Percentiles rank a stretch among this genome's conserved stretches.
These are phyloP conservation scores for Nothopassalora personata DNA, from an alignment of 2,329 filamentous ascomycete species.

Conservation along the genomic window DNA sequence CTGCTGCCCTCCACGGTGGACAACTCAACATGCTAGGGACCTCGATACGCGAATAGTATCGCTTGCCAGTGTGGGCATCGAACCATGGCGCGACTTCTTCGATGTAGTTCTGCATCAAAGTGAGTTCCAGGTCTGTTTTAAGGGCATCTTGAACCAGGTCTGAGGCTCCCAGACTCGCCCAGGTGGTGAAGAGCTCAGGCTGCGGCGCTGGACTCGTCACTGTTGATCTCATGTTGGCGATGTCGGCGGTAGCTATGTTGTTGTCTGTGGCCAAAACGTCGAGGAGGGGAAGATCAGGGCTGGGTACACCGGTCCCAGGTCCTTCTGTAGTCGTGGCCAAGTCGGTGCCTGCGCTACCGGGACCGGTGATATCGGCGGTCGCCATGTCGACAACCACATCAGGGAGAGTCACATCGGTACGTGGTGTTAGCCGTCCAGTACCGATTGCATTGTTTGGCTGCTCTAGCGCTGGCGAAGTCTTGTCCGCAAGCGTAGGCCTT, in stretches of 20 bases:
- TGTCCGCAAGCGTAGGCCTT: not conserved
- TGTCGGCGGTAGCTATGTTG: not conserved
- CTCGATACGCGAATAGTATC: conserved; percentile 11
- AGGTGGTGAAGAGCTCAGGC: conserved; percentile 10
- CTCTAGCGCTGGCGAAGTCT: not conserved
- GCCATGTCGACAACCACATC: not conserved
- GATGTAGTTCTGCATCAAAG: conserved; percentile 13
- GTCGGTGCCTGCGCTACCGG: not conserved
- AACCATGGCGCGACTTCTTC: conserved; percentile 14
- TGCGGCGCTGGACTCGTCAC: conserved; percentile 2
- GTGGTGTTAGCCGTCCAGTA: not conserved
- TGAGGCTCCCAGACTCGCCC: conserved; percentile 10
- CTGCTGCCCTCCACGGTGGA: conserved; percentile 14
- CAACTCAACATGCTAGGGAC: conserved; percentile 11
- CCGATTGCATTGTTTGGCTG: not conserved
- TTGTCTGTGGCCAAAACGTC: not conserved
- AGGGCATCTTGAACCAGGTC: conserved; percentile 12
- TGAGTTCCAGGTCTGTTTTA: conserved; percentile 8
- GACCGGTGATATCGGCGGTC: not conserved
- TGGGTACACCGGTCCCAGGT: too few species aligned
- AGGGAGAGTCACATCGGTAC: not conserved
- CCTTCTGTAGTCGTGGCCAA: not conserved
- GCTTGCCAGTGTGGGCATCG: conserved; percentile 9
- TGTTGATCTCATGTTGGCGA: conserved; percentile 3
- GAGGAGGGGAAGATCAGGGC: not conserved